Evolutionary conservation across 2,329 filamentous ascomycete species (phyloP).

Genomic region (Colletotrichum kahawae): DNA sequence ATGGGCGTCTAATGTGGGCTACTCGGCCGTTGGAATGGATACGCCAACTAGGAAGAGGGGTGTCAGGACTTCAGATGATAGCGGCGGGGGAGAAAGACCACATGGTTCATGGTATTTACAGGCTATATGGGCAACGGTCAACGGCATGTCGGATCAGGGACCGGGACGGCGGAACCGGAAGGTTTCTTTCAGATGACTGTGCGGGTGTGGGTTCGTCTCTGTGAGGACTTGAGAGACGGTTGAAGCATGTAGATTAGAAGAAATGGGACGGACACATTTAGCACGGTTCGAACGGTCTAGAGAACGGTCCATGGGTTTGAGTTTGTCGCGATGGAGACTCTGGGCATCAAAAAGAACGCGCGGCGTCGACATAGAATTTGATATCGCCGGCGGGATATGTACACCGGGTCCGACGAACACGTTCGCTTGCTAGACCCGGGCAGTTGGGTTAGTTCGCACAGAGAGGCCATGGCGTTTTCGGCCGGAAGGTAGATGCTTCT

Average conservation of each 20-base stretch:
- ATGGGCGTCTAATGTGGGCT: neutral
- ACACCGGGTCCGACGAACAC: neutral
- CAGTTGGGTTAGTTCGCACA: neutral
- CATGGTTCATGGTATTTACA: neutral
- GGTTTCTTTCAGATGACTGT: neutral
- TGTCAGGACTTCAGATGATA: neutral
- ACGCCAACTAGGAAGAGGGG: neutral
- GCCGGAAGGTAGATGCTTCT: neutral
- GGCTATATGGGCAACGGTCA: neutral
- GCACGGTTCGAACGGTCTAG: neutral
- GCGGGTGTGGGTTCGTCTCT: neutral
- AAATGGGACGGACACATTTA: neutral
- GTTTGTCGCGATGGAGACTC: neutral
- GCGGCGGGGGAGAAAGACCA: neutral
- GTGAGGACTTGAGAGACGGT: neutral
- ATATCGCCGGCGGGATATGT: neutral
- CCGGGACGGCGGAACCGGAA: conserved; percentile 4
- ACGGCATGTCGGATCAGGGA: neutral
- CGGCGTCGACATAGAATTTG: neutral
- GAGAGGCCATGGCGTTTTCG: neutral
- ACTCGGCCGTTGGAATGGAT: neutral
- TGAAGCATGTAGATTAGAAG: conserved; percentile 6
- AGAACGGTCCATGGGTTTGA: neutral
- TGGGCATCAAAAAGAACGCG: neutral
- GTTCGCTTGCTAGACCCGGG: neutral